A percentile compares a stretch with the other conserved stretches of the same genome.
Conservation (phyloP, 495 filamentous ascomycete species). For the Bombardia bombarda region DNA sequence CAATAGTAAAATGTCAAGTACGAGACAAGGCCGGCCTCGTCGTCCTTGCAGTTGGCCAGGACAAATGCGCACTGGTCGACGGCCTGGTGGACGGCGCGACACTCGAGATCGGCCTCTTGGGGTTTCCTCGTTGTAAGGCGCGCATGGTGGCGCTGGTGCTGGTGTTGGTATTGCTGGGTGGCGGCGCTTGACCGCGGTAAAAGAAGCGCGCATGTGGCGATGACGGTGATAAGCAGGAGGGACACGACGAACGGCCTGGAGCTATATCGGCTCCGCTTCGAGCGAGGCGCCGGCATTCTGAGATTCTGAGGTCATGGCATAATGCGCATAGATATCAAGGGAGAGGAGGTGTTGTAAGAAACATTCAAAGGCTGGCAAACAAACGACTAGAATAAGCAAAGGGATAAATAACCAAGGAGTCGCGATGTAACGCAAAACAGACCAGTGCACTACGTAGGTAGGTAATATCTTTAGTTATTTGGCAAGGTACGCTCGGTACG, state of each 20-base stretch:
- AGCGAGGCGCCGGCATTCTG: slow-evolving; percentile 15
- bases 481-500: too few relatives aligned
- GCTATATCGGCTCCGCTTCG: slow-evolving; percentile 17
- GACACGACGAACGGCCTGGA: slow-evolving; percentile 31
- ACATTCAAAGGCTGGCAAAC: too few relatives aligned
- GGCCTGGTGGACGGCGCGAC: slow-evolving; percentile 69
- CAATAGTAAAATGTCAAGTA: slow-evolving; percentile 95
- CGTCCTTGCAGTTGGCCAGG: slow-evolving; percentile 70
- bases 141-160: neutral
- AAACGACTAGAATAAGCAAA: too few relatives aligned
- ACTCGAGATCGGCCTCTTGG: slow-evolving; percentile 42
- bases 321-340: too few relatives aligned
- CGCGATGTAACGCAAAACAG: too few relatives aligned
- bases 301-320: neutral
- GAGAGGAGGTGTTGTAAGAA: too few relatives aligned
- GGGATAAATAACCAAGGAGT: too few relatives aligned
- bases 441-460: too few relatives aligned
- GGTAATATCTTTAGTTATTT: too few relatives aligned
- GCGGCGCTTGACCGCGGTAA: slow-evolving; percentile 4
- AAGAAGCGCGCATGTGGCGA: slow-evolving; percentile 27
- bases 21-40: slow-evolving; percentile 81
- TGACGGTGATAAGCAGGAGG: slow-evolving; percentile 25
- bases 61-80: slow-evolving; percentile 83
- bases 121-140: neutral
- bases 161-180: too few relatives aligned